A percentile compares a stretch with the other conserved stretches of the same genome.
Conservation (phyloP, 805 yeast genomes). For the Starmerella kuoi region DNA sequence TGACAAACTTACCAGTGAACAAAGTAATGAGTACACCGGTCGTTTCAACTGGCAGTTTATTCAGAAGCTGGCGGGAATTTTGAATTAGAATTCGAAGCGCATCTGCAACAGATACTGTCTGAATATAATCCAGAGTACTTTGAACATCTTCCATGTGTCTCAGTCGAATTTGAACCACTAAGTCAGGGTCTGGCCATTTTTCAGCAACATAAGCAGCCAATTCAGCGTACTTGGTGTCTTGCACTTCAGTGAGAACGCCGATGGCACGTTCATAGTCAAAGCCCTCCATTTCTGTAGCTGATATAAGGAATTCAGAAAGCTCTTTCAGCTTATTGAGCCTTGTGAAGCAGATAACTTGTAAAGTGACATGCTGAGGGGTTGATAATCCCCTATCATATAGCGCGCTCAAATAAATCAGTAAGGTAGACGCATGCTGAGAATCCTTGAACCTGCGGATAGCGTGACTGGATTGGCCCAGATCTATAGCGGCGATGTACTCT, state of each 20-base stretch:
- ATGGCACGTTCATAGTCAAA: slow-evolving; percentile 62
- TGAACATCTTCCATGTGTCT: slow-evolving; percentile 50
- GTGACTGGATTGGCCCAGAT: slow-evolving; percentile 52
- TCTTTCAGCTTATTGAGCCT: slow-evolving; percentile 53
- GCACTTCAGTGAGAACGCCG: slow-evolving; percentile 38
- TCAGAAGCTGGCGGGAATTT: slow-evolving; percentile 52
- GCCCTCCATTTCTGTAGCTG: slow-evolving; percentile 29
- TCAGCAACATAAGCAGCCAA: slow-evolving; percentile 62
- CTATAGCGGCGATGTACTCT: slow-evolving; percentile 55
- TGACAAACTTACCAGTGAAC: slow-evolving; percentile 68
- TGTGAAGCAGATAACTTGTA: slow-evolving; percentile 67
- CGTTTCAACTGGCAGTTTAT: slow-evolving; percentile 61
- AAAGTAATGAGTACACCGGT: slow-evolving; percentile 73
- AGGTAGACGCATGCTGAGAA: slow-evolving; percentile 52
- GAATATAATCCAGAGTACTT: slow-evolving; percentile 52
- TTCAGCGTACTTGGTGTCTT: slow-evolving; percentile 54
- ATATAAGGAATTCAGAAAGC: slow-evolving; percentile 44
- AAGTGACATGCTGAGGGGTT: slow-evolving; percentile 68
- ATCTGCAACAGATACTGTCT: slow-evolving; percentile 62
- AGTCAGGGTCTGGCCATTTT: slow-evolving; percentile 57
- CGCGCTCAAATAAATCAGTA: slow-evolving; percentile 52
- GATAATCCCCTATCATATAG: slow-evolving; percentile 46
- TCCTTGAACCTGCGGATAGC: slow-evolving; percentile 70
- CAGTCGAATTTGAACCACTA: slow-evolving; percentile 64
- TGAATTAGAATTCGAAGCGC: slow-evolving; percentile 57